Evolutionary conservation across 768 basidiomycete species (phyloP).

Genomic region (Lenzites betulinus): DNA sequence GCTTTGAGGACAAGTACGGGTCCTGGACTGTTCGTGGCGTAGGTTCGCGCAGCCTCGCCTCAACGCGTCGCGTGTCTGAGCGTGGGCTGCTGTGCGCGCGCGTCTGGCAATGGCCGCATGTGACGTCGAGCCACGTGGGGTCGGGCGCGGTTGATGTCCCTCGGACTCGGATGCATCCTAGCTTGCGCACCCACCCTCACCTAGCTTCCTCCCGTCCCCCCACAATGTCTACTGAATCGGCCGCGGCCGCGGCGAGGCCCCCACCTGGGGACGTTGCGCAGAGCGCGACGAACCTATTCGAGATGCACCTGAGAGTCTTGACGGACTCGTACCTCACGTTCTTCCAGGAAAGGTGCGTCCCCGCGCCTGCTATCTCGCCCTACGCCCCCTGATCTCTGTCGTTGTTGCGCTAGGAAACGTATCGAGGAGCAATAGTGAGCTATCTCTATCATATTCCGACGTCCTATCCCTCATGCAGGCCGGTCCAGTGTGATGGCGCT

Average conservation of each 20-base stretch:
- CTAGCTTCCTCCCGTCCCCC: not conserved
- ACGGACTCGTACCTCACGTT: slow-evolving; percentile 80
- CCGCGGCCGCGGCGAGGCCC: slow-evolving; percentile 21
- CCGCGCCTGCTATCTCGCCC: slow-evolving; percentile 11
- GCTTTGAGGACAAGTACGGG: no score
- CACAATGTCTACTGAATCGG: slow-evolving; percentile 29
- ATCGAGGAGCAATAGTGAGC: slow-evolving; percentile 87
- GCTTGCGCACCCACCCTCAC: not conserved
- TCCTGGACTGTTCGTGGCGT: no score
- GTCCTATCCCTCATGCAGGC: not conserved
- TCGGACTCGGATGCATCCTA: not conserved
- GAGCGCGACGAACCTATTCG: slow-evolving; percentile 66
- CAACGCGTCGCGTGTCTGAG: slow-evolving; percentile 1
- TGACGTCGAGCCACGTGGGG: slow-evolving; percentile 22
- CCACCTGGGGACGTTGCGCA: slow-evolving; percentile 19
- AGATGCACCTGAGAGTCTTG: slow-evolving; percentile 66
- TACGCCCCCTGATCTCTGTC: no score
- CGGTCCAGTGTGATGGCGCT: slow-evolving; percentile 68
- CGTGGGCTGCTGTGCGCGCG: no score
- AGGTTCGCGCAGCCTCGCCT: not conserved
- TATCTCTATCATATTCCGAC: not conserved
- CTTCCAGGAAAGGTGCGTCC: slow-evolving; percentile 78
- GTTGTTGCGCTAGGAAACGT: slow-evolving; percentile 53
- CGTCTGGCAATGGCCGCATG: slow-evolving; percentile 7
- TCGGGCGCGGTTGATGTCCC: slow-evolving; percentile 15